Base-by-base conservation (phyloP, 140 eudicot species). In the Oenanthe javanica region DNA sequence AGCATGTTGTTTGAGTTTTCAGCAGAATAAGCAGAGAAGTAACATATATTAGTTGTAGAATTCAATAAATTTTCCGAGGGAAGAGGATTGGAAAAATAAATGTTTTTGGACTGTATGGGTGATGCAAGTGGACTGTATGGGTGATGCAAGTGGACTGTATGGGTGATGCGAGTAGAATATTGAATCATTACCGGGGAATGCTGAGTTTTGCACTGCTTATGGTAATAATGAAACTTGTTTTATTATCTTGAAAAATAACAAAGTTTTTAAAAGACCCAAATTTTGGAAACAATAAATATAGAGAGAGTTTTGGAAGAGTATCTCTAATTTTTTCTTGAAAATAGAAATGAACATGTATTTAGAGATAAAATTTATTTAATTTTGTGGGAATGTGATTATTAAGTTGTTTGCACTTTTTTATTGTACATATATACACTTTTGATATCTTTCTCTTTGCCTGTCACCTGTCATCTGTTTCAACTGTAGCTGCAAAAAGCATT, bases 1-100 rank as follows among this genome's bases (percentile, higher is more conserved):
- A 94, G 86, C 81, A 94, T 94, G 97, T 55, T 94, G 78, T 94
- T 74, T 82, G 99, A 94, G 86, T 92, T 94, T 71, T 94, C 99
- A 1, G 77, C 86, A 23, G 96, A 88, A 81, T 88, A 81, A 83
- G 81, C 52, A 31, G 13, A 66, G 72, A 61, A 61, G 15, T 0
- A 10, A 23, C 13, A 64, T 64, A 64, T 0, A 64, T 64, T 25
- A 64, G 42, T 64, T 9, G 45, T 66, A 66, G 42, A 45, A 66
- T 42, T 31, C 21, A 31, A 66, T 11, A 66, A 66, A 10, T 66
- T 27, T 27, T 66, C 73, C 1, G 63, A 16, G 23, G 18, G 63
- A 55, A 55, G 6, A 4, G 43, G 71, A 9, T 25, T 14, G 12
- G 66, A 57, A 64, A 9, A 64, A 25, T 64, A 64, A 64, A 64